A percentile compares a stretch with the other conserved stretches of the same genome.
These are phyloP conservation scores for Tephrocybe sp. DNA, from an alignment of 768 basidiomycete species.

Conservation along the genomic window DNA sequence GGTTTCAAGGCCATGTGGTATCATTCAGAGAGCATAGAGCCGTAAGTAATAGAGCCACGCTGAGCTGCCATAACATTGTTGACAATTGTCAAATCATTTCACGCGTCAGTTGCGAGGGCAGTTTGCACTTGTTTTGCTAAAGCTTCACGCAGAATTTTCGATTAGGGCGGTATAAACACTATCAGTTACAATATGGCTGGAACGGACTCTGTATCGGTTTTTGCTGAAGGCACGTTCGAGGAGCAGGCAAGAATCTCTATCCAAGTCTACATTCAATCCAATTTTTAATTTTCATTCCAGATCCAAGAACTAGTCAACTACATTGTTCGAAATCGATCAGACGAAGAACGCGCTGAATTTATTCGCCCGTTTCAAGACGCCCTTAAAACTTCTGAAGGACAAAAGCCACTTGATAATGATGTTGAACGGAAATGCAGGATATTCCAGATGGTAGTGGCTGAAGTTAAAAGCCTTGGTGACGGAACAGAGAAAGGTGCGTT, in stretches of 20 bases:
- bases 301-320: constrained; percentile 79
- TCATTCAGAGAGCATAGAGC: too few relatives aligned
- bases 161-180: constrained; percentile 12
- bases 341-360: constrained; percentile 62
- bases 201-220: constrained; percentile 79
- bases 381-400: constrained; percentile 47
- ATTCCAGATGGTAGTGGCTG: constrained; percentile 55
- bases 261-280: not conserved
- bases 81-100: too few relatives aligned
- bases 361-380: constrained; percentile 66
- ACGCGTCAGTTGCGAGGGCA: not conserved
- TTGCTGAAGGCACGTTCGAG: constrained; percentile 85
- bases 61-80: too few relatives aligned
- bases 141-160: constrained; percentile 30
- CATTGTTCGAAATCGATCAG: constrained; percentile 59
- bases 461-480: constrained; percentile 70
- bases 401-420: constrained; percentile 54
- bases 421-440: constrained; percentile 48
- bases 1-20: too few relatives aligned
- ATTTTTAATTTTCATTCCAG: constrained; percentile 32
- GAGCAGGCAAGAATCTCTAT: constrained; percentile 59
- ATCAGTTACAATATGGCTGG: constrained; percentile 49
- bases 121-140: constrained; percentile 36
- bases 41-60: too few relatives aligned
- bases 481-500: constrained; percentile 72